Evolutionary conservation across 2,329 filamentous ascomycete genomes (phyloP), one percentile per base, ranked within the genome.

Genomic region (Pseudogymnoascus sp.): DNA sequence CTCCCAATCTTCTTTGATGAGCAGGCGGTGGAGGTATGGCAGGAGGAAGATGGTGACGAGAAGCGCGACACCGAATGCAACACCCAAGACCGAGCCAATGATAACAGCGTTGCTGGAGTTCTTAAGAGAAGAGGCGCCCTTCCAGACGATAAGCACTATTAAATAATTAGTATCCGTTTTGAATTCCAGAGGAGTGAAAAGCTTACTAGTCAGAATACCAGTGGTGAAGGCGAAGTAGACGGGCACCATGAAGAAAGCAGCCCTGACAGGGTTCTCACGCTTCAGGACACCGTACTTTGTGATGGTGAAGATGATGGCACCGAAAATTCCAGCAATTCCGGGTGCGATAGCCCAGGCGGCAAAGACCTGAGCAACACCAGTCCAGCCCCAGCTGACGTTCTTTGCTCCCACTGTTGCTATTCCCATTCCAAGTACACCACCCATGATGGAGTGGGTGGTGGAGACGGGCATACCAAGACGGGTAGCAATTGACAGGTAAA

Each of bases 341-440:
- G 84, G 84, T 1, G 84, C 83, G 65, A 86, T 83, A 67, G 81
- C 78, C 83, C 84, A 85, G 10, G 83, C 83, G 15, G 85, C 79
- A 67, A 85, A 83, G 21, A 87, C 82, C 65, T 84, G 83, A 38
- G 81, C 80, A 6, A 86, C 84, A 65, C 84, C 82, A 2, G 80
- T 76, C 72, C 77, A 79, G 64, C 80, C 80, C 82, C 85, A 88
- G 63, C 80, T 78, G 59, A 87, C 76, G 65, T 81, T 80, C 1
- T 73, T 64, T 2, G 76, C 73, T 5, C 84, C 84, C 29, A 86
- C 74, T 9, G 78, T 73, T 11, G 82, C 84, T 38, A 87, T 77
- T 50, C 83, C 84, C 69, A 85, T 82, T 63, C 84, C 84, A 63
- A 85, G 76, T 31, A 87, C 78, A 66, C 82, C 82, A 17, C 82